Evolutionary conservation across 192 early-diverging fungal species (phyloP), one percentile per base, ranked within the genome.

Genomic region (Coemansia sp.): DNA sequence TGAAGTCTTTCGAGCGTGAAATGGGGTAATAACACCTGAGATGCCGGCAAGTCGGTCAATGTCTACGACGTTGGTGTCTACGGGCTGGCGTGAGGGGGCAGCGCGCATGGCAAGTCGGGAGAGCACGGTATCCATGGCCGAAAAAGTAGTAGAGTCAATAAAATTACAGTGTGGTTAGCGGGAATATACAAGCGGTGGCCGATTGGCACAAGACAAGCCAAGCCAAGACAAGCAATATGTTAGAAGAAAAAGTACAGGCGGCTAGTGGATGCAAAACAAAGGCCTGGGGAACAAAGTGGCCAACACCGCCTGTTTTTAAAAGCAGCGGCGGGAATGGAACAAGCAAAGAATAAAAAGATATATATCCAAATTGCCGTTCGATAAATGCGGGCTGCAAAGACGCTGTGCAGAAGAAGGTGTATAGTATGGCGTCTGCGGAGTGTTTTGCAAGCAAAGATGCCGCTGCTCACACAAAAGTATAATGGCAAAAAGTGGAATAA

Each of bases 21-120:
- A 75, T 49, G 73, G 73, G 48, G 19, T 47, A 25, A 75, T 75
- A 21, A 69, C 46, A 7, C 67, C 72, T 4, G 62, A 27, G 31
- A 53, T 27, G 28, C 51, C 25, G 48, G 16, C 28, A 24, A 50
- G 25, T 50, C 28, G 22, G 24, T 50, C 48, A 16, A 24, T 28
- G 18, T 29, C 28, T 24, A 11, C 7, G 24, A 12, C 4, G n/a
- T 19, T 23, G 25, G 16, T 50, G 28, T 50, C 48, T 50, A 50
- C 48, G 14, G 27, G 28, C 48, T 25, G 28, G 7, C 25, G 48
- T 14, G 28, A 50, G 25, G 48, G 25, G 27, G 16, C 28, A 16
- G 14, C 6, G 25, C 25, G 48, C n/a, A 50, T 23, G 28, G 16
- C 25, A 8, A 14, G 48, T 19, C 48, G 48, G 48, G 48, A 6